Conservation (phyloP, 2,329 filamentous ascomycete genomes). For the Aspergillus proliferans region DNA sequence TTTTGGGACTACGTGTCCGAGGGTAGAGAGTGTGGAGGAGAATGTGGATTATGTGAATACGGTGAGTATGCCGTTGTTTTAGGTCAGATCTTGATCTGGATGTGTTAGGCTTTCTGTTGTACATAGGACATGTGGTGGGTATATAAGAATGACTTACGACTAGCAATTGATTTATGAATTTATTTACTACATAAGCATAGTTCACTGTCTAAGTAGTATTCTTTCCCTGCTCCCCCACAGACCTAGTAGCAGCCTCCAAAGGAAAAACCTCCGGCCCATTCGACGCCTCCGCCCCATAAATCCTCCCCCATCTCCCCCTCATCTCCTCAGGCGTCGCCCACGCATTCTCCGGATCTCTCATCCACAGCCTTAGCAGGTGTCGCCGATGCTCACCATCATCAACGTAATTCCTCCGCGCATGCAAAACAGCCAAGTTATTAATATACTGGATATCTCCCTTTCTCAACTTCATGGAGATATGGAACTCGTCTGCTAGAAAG, state of each 20-base stretch:
- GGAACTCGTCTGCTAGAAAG: not conserved
- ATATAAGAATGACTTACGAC: too few relatives aligned
- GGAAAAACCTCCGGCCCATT: not conserved
- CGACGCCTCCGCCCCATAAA: not conserved
- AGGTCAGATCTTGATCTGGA: not conserved
- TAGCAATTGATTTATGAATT: too few relatives aligned
- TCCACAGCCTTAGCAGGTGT: not conserved
- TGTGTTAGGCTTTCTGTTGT: too few relatives aligned
- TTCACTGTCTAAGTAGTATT: too few relatives aligned
- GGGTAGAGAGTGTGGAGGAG: not conserved
- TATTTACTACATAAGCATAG: too few relatives aligned
- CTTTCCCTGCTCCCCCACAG: not conserved
- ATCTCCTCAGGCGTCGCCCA: not conserved
- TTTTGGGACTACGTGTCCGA: not conserved
- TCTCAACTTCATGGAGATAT: not conserved
- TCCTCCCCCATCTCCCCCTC: not conserved
- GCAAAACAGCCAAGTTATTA: not conserved
- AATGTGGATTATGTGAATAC: constrained; percentile 1
- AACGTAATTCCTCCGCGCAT: not conserved
- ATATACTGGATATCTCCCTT: not conserved
- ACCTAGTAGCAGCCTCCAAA: not conserved
- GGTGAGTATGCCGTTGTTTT: not conserved
- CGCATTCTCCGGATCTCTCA: not conserved
- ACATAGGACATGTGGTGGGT: too few relatives aligned
- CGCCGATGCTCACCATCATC: not conserved